These are phyloP conservation scores for Penicillium angulare DNA, from an alignment of 495 filamentous ascomycete genomes.

Conservation along the genomic window DNA sequence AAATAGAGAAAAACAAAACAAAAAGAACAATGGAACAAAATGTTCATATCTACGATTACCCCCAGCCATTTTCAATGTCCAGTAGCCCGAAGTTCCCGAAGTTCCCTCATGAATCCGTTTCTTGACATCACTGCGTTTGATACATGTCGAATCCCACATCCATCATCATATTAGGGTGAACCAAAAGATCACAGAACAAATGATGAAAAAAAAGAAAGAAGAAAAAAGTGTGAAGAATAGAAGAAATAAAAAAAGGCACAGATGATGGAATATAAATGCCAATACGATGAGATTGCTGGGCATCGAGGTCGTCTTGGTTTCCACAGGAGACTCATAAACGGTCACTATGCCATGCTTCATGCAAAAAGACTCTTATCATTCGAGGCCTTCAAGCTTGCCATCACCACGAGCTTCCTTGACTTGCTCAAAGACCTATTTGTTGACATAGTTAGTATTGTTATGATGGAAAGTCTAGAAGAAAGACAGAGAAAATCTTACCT, in stretches of 20 bases:
- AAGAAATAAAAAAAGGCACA: conserved; percentile 16
- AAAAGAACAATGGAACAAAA: conserved; percentile 6
- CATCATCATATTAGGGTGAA: conserved; percentile 53
- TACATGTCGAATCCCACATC: conserved; percentile 37
- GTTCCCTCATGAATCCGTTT: conserved; percentile 24
- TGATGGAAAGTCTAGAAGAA: background rate
- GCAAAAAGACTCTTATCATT: conserved; percentile 21
- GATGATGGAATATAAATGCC: conserved; percentile 15
- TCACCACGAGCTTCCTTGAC: conserved; percentile 77
- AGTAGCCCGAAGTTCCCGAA: conserved; percentile 28
- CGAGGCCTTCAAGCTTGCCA: conserved; percentile 56
- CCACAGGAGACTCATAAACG: conserved; percentile 7
- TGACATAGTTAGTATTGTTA: background rate
- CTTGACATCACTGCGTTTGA: conserved; percentile 33
- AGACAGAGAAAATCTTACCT: conserved; percentile 54
- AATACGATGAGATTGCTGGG: conserved; percentile 23
- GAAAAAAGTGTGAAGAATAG: conserved; percentile 1
- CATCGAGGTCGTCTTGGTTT: background rate
- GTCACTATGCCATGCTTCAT: conserved; percentile 13
- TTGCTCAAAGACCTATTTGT: conserved; percentile 89
- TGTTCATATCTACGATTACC: conserved; percentile 34
- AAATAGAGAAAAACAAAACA: background rate
- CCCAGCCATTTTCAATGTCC: conserved; percentile 28
- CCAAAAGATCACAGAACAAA: conserved; percentile 44
- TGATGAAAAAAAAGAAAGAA: conserved; percentile 12